Conservation (phyloP, 1,284 basidiomycete species). For the Papiliotrema terrestris region DNA sequence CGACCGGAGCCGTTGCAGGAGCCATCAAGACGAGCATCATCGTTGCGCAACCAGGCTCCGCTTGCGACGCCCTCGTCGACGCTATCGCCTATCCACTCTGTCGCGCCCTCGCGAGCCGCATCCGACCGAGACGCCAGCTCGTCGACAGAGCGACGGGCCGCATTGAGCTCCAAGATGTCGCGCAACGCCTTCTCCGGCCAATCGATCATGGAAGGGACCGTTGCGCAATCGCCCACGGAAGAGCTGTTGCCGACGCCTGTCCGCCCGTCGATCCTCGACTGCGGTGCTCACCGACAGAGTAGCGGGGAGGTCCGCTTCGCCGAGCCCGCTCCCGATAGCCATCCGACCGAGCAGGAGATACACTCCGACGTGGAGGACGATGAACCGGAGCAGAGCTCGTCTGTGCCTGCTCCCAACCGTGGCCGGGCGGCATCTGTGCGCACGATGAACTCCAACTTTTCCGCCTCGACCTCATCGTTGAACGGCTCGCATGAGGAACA, state of each 20-base stretch:
- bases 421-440: constrained; percentile 26
- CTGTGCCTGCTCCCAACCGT: neutral
- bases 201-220: neutral
- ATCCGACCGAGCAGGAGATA: neutral
- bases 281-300: neutral
- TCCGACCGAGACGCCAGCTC: constrained; percentile 26
- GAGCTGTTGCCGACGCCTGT: neutral
- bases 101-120: constrained; percentile 19
- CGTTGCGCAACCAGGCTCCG: neutral
- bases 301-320: constrained; percentile 4
- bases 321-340: neutral
- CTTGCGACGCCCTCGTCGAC: neutral
- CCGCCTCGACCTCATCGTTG: constrained; percentile 19
- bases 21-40: constrained; percentile 6
- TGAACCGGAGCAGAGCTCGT: neutral
- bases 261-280: neutral
- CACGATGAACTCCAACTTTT: constrained; percentile 21
- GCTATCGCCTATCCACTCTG: constrained; percentile 31
- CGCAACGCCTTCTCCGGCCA: neutral
- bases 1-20: constrained; percentile 4
- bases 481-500: constrained; percentile 4
- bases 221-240: neutral
- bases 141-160: constrained; percentile 10
- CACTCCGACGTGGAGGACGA: neutral
- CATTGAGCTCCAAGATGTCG: neutral